Evolutionary conservation across 148 eudicot species (phyloP), one percentile per base, ranked within the genome.

Genomic region (Polygonum maritimum): DNA sequence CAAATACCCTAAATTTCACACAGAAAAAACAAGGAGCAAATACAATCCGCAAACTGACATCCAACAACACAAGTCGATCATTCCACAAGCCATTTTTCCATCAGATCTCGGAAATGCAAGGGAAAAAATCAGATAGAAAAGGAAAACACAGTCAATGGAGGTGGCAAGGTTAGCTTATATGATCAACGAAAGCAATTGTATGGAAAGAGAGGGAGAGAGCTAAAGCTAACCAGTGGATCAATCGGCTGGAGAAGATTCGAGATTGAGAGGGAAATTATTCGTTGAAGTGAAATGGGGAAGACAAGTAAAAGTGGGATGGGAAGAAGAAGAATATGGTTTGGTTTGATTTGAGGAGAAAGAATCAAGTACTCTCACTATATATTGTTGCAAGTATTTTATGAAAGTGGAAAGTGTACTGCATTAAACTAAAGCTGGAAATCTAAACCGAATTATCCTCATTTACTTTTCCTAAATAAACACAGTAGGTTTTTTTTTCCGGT

Each of bases 171-270:
- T 67, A 35, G 39, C 44, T 35, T 15, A 65, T 9, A 65, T 33
- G n/a, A 67, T 67, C 7, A 67, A 10, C 10, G 21, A 16, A 67
- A 3, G 19, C 44, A 26, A 26, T 62, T 21, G 2, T 62, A 15
- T 26, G 38, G 15, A 31, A 9, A 62, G 36, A 62, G 69, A 26
- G 36, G 16, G 71, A 67, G 11, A 65, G 21, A 38, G 44, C 19
- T 15, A 11, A 15, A 67, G 22, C 71, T 67, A 36, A 67, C 71
- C 71, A 67, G 44, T 35, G 41, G 8, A 7, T 44, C 9, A 15
- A 16, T 67, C 71, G 45, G 45, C 71, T 44, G 41, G 15, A 38
- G 71, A 67, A 63, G 70, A 57, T 63, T 63, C 41, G 40, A 63
- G 18, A 35, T 11, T 5, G 44, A 67, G 45, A 36, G 71, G 16